A percentile compares a stretch with the other conserved stretches of the same genome.
Evolutionary conservation across 768 basidiomycete genomes (phyloP).

Genomic region (Boletus rubropictus): DNA sequence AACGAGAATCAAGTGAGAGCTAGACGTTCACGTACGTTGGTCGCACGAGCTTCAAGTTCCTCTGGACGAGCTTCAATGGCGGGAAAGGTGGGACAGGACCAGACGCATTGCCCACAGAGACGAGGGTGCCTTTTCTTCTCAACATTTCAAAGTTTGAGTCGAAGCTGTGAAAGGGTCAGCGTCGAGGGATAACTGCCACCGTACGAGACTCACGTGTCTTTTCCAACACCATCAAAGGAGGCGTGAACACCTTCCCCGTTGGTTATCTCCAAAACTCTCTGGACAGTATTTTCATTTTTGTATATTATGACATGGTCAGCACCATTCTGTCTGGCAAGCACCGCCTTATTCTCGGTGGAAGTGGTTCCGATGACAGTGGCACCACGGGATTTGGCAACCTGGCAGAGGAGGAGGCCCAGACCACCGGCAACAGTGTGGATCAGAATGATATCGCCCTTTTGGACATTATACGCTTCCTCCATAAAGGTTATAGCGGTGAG

Average conservation of each 20-base stretch:
- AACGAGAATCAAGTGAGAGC: neutral
- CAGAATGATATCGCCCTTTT: conserved; percentile 73
- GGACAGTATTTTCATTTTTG: conserved; percentile 64
- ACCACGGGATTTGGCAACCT: conserved; percentile 67
- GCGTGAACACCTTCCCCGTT: conserved; percentile 79
- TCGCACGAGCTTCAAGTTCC: conserved; percentile 74
- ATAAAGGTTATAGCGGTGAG: conserved; percentile 73
- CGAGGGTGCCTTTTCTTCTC: conserved; percentile 82
- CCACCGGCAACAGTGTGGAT: conserved; percentile 93
- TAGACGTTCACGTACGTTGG: conserved; percentile 50
- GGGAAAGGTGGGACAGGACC: conserved; percentile 75
- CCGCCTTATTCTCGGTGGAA: conserved; percentile 78
- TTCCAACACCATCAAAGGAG: conserved; percentile 94
- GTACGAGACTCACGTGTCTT: conserved; percentile 66
- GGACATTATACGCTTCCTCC: conserved; percentile 80
- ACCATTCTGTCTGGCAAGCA: conserved; percentile 70
- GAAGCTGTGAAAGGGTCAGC: conserved; percentile 41
- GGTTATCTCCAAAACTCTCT: conserved; percentile 69
- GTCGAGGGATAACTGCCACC: neutral
- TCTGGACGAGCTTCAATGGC: conserved; percentile 65
- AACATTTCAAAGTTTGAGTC: conserved; percentile 77
- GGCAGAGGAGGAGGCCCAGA: conserved; percentile 62
- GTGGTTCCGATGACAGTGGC: conserved; percentile 92
- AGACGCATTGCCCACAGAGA: conserved; percentile 89
- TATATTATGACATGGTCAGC: conserved; percentile 87